Conservation (phyloP, 306 rosid genomes). For the Senna siamea region DNA sequence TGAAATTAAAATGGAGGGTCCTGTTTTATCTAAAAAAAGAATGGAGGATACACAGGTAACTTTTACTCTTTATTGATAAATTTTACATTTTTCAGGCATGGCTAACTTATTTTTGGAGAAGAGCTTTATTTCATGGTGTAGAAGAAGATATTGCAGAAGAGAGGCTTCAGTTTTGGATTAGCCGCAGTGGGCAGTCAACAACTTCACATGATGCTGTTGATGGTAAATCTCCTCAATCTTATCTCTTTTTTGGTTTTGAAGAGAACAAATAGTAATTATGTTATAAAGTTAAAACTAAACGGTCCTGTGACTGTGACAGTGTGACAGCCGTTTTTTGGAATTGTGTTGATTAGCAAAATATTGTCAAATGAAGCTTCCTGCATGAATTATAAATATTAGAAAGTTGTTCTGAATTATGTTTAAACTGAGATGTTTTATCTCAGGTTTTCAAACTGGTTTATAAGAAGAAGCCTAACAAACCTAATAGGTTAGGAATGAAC, state of each 20-base stretch:
- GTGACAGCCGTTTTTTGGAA: not conserved
- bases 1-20: too few relatives aligned
- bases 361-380: slow-evolving; percentile 9
- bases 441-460: slow-evolving; percentile 16
- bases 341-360: slow-evolving; percentile 7
- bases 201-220: slow-evolving; percentile 97
- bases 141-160: slow-evolving; percentile 94
- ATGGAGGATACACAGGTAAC: not conserved
- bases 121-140: slow-evolving; percentile 84
- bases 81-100: slow-evolving; percentile 60
- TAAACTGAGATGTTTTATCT: slow-evolving; percentile 17
- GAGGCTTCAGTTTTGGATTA: slow-evolving; percentile 84
- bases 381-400: slow-evolving; percentile 1
- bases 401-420: not conserved
- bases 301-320: not conserved
- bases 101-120: slow-evolving; percentile 94
- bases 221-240: slow-evolving; percentile 55
- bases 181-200: slow-evolving; percentile 70
- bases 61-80: not conserved
- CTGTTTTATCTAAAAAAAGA: too few relatives aligned
- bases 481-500: not conserved
- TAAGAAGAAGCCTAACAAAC: slow-evolving; percentile 9
- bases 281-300: not conserved
- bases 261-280: not conserved
- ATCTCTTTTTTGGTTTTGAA: slow-evolving; percentile 22